Evolutionary conservation across 805 yeast species (phyloP), one percentile per base, ranked within the genome.

Genomic region (Candida ficus): DNA sequence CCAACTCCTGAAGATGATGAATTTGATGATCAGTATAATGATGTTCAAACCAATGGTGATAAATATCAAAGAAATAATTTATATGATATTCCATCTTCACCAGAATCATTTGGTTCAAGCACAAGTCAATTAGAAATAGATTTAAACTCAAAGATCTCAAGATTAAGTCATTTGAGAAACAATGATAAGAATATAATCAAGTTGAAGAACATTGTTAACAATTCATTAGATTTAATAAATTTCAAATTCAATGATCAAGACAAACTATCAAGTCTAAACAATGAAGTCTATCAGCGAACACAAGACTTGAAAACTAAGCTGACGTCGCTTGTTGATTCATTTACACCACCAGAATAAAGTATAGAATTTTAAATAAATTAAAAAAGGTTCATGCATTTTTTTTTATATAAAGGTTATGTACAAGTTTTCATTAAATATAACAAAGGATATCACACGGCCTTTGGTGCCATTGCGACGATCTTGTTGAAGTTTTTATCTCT

Each of bases 381-480:
- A 25, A 3, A 10, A 25, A 12, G 7, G 13, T 25, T 25, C 27
- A 25, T 25, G 27, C 28, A 26, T 26, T 26, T 26, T 13, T 26
- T 26, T 26, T 12, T 13, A 13, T n/a, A n/a, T n/a, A n/a, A n/a
- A n/a, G n/a, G n/a, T 13, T 28, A 28, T 28, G 30, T 28, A 28
- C 30, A 28, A 28, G 30, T 14, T 16, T 9, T 26, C n/a, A 26
- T n/a, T n/a, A n/a, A n/a, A n/a, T n/a, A n/a, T n/a, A 26, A 4
- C n/a, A 12, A 12, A 7, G 8, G 12, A 25, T 25, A 25, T 25
- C 27, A 2, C 27, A 80, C 70, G 34, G 82, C 83, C 57, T 87
- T 84, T 55, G 97, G 96, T 16, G 98, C 98, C 63, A 91, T 74
- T 11, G 96, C 73, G 29, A 87, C 87, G 39, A 93, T 79, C 69